Percentiles rank a stretch among this genome's conserved stretches.
These are phyloP conservation scores for Fusarium humuli DNA, from an alignment of 2,329 filamentous ascomycete species.

Conservation along the genomic window DNA sequence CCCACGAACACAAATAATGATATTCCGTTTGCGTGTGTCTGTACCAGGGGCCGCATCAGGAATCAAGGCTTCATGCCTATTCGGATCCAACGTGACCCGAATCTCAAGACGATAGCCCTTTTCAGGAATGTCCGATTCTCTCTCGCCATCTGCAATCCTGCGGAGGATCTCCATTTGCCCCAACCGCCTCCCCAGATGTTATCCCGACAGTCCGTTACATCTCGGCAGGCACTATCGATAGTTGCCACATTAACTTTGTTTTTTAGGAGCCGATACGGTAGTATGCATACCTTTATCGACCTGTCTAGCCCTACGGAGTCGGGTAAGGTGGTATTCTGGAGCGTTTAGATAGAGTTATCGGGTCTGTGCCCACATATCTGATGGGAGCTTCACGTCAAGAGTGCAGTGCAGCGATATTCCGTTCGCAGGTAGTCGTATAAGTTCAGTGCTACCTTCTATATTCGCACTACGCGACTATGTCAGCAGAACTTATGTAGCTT, in stretches of 20 bases:
- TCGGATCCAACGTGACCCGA: no score
- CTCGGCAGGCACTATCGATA: rapidly evolving
- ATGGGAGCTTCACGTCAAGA: no score
- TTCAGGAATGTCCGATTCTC: no score
- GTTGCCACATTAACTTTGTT: background rate
- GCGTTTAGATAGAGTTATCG: slow-evolving; percentile 11
- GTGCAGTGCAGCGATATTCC: background rate
- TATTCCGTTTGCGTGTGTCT: no score
- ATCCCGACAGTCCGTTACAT: background rate
- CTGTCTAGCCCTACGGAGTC: background rate
- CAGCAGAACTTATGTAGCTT: slow-evolving; percentile 8
- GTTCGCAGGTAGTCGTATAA: background rate
- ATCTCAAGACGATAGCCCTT: no score
- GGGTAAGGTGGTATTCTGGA: background rate
- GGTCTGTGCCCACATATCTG: background rate
- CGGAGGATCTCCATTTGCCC: no score
- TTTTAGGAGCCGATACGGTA: background rate
- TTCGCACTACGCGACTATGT: background rate
- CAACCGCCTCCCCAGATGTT: background rate
- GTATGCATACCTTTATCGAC: background rate
- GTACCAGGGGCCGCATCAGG: no score
- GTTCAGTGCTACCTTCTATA: background rate
- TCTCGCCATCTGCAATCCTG: no score
- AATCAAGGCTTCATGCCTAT: no score
- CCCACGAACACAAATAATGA: no score